phyloP scores from a whole-genome alignment of 129 eudicot genomes.

The Escallonia rubra region DNA sequence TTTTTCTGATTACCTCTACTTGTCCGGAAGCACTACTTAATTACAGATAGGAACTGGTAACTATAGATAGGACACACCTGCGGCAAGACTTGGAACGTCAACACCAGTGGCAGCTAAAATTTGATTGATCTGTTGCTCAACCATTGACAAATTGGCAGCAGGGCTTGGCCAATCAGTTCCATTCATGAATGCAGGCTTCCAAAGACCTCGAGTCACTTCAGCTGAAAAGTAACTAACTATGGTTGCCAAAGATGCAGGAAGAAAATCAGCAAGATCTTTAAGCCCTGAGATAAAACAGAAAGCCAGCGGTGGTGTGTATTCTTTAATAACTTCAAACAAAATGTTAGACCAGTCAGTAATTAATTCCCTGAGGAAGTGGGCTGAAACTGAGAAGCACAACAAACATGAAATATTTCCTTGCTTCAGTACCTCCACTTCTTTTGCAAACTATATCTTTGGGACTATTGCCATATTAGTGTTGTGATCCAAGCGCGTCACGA shows the following conservation, averaged over 20 bases:
- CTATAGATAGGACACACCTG: conserved; percentile 39
- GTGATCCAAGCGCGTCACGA: too few relatives aligned
- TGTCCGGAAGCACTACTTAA: background rate
- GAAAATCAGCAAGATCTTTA: conserved; percentile 85
- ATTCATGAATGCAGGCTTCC: conserved; percentile 98
- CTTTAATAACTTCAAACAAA: too few relatives aligned
- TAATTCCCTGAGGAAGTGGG: too few relatives aligned
- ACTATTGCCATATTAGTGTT: too few relatives aligned
- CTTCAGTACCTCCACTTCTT: too few relatives aligned
- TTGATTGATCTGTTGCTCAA: conserved; percentile 73
- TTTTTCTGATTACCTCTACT: background rate
- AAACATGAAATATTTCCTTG: too few relatives aligned
- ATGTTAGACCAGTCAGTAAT: too few relatives aligned
- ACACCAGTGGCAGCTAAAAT: conserved; percentile 89
- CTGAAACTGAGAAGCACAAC: too few relatives aligned
- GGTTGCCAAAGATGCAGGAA: conserved; percentile 92
- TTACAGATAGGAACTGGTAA: background rate
- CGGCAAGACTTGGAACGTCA: conserved; percentile 73
- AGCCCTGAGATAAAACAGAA: conserved; percentile 49
- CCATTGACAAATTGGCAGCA: conserved; percentile 74
- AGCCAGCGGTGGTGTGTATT: too few relatives aligned
- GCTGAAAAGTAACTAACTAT: conserved; percentile 91
- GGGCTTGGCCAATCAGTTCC: conserved; percentile 99
- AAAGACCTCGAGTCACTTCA: conserved; percentile 90
- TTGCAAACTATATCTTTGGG: too few relatives aligned